Conservation (phyloP, 371 early-diverging fungal genomes). For the Mortierella sp. region DNA sequence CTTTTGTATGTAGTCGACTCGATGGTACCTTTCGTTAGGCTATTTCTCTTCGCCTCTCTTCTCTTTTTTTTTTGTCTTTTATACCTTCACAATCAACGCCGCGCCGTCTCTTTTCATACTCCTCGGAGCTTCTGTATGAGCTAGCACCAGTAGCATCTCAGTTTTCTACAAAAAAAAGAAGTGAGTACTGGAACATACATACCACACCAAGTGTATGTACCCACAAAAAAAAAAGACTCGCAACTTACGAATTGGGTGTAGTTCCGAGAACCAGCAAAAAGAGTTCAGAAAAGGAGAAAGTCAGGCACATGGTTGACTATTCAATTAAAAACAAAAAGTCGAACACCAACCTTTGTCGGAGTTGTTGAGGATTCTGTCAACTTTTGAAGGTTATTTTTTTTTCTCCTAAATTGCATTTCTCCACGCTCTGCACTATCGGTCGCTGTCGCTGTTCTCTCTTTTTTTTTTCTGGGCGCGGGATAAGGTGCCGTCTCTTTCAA, state of each 20-base stretch:
- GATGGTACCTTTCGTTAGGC: no score
- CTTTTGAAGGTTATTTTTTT: neutral
- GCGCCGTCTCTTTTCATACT: no score
- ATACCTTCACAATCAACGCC: no score
- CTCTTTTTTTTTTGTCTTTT: no score
- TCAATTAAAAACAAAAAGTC: no score
- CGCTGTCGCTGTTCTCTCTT: neutral
- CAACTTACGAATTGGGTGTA: neutral
- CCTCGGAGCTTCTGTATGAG: no score
- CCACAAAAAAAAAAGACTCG: neutral
- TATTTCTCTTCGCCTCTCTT: no score
- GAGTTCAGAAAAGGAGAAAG: constrained; percentile 6
- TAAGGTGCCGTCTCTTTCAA: neutral
- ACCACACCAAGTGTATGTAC: neutral
- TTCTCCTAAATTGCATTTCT: neutral
- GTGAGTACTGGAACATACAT: no score
- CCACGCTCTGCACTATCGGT: neutral
- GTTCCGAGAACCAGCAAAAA: neutral
- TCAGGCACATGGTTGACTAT: neutral
- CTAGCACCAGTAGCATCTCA: no score
- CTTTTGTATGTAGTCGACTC: no score
- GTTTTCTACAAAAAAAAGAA: no score
- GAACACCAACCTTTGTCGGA: neutral
- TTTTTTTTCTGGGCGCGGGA: neutral
- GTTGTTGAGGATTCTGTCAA: neutral